Percentiles rank a stretch among this genome's conserved stretches.
phyloP scores from a whole-genome alignment of 768 basidiomycete species.

The Daedaleopsis nitida region DNA sequence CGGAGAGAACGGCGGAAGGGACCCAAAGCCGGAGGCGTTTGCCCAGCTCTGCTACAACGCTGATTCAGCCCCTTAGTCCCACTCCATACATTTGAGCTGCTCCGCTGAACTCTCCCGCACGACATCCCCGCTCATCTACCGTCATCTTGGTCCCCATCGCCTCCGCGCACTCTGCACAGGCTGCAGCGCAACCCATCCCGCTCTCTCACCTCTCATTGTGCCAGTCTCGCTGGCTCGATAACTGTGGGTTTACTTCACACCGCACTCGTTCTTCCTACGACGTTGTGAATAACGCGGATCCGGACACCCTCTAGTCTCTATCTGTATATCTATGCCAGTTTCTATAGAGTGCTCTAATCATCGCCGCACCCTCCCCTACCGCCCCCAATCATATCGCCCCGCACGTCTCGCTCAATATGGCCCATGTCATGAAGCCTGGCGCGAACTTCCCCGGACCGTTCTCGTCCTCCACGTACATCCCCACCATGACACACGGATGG shows the following conservation, averaged over 20 bases:
- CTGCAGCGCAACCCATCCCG: conserved; percentile 7
- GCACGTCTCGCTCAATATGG: conserved; percentile 1
- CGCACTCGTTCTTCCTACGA: neutral
- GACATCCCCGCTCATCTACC: neutral
- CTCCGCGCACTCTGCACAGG: conserved; percentile 12
- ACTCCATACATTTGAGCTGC: conserved; percentile 6
- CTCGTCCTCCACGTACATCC: conserved; percentile 2
- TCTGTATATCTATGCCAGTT: conserved; percentile 27
- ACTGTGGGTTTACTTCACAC: conserved; percentile 1
- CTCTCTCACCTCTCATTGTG: neutral
- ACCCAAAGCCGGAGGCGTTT: conserved; percentile 13
- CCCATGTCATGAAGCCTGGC: conserved; percentile 16
- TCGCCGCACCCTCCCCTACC: conserved; percentile 5
- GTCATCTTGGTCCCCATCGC: neutral
- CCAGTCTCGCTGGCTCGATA: conserved; percentile 11
- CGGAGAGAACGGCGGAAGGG: conserved; percentile 9
- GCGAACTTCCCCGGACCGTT: conserved; percentile 1
- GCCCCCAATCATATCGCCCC: conserved; percentile 14
- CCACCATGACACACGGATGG: conserved; percentile 15
- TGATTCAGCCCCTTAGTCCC: neutral
- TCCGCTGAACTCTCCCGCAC: neutral
- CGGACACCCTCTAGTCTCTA: conserved; percentile 4
- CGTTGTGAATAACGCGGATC: neutral
- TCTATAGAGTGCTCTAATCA: conserved; percentile 14
- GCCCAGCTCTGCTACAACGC: conserved; percentile 3